Evolutionary conservation across 2,329 filamentous ascomycete genomes (phyloP).

Genomic region (Aspergillus brunneoviolaceus): DNA sequence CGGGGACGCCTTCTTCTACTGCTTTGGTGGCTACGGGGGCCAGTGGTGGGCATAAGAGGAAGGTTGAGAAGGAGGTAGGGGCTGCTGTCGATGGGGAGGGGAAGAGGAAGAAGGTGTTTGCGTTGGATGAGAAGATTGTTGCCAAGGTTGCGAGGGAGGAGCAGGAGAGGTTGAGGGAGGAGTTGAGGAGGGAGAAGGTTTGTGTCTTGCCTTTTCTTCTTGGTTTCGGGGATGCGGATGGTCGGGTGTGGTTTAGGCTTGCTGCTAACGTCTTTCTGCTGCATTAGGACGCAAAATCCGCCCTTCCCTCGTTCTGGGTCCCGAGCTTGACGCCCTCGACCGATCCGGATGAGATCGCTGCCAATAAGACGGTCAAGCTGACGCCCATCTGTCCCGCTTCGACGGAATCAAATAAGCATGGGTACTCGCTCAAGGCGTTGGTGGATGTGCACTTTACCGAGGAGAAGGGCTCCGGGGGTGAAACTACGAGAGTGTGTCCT

Average conservation of each 20-base stretch:
- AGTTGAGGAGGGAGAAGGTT: slow-evolving; percentile 72
- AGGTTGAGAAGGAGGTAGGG: slow-evolving; percentile 33
- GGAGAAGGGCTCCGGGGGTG: slow-evolving; percentile 57
- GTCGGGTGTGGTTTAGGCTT: too few species aligned
- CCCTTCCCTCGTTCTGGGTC: slow-evolving; percentile 88
- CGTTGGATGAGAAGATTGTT: slow-evolving; percentile 75
- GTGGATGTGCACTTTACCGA: slow-evolving; percentile 75
- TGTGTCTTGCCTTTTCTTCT: slow-evolving; percentile 6
- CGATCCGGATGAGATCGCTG: slow-evolving; percentile 55
- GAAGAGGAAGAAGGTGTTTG: slow-evolving; percentile 73
- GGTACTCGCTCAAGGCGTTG: slow-evolving; percentile 74
- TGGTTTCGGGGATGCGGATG: not conserved
- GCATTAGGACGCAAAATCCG: slow-evolving; percentile 58
- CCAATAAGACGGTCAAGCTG: slow-evolving; percentile 63
- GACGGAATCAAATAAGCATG: slow-evolving; percentile 63
- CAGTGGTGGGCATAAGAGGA: slow-evolving; percentile 35
- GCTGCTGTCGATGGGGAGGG: slow-evolving; percentile 15
- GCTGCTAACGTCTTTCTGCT: not conserved
- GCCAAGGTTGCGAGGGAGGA: slow-evolving; percentile 68
- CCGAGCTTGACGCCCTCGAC: slow-evolving; percentile 74
- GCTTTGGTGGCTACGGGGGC: slow-evolving; percentile 37
- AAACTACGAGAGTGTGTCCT: slow-evolving; percentile 65
- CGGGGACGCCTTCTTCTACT: too few species aligned
- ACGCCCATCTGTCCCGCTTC: slow-evolving; percentile 77
- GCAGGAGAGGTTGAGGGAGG: slow-evolving; percentile 65